phyloP scores from a whole-genome alignment of 176 grass and related monocot genomes.

The Oropetium thomaeum region DNA sequence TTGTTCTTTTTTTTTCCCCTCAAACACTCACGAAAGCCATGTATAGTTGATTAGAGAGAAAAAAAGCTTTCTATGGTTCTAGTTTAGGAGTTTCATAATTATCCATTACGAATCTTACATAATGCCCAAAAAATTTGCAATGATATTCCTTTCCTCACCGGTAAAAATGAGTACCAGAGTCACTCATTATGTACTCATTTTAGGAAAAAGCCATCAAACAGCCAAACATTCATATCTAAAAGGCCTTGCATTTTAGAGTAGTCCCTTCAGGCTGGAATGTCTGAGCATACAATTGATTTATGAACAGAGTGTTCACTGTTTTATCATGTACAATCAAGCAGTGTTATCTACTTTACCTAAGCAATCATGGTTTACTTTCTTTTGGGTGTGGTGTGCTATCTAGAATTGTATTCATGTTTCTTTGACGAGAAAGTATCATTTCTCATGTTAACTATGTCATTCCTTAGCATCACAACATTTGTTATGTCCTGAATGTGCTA shows the following conservation, averaged over 20 bases:
- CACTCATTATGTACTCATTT: neutral
- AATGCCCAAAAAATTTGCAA: neutral
- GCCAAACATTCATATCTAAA: neutral
- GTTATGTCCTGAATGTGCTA: constrained; percentile 19
- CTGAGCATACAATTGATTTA: neutral
- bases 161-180: neutral
- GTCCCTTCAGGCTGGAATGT: neutral
- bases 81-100: constrained; percentile 1
- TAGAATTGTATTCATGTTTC: neutral
- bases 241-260: neutral
- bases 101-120: neutral
- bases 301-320: neutral
- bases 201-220: neutral
- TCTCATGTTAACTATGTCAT: neutral
- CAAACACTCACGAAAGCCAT: no score
- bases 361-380: constrained; percentile 7
- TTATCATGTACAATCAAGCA: neutral
- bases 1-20: no score
- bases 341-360: constrained; percentile 7
- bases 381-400: neutral
- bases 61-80: no score
- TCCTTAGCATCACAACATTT: constrained; percentile 18
- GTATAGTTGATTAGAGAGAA: no score
- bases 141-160: neutral
- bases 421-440: neutral